Evolutionary conservation across 352 stramenopile species (phyloP).

Genomic region (Pythium dissotocum): DNA sequence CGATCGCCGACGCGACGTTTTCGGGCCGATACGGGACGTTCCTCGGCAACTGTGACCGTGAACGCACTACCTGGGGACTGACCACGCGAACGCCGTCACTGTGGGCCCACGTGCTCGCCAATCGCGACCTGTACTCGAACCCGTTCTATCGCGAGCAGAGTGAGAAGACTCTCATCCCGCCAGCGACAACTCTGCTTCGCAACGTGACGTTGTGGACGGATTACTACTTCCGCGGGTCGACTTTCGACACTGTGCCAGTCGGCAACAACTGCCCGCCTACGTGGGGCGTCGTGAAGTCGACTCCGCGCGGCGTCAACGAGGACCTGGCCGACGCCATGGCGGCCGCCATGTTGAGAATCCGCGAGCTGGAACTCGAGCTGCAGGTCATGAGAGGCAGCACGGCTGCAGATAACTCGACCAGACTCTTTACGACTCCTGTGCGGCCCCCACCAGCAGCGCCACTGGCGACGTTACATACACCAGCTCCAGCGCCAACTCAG

Average conservation of each 20-base stretch:
- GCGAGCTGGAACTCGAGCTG: conserved; percentile 56
- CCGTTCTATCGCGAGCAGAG: conserved; percentile 67
- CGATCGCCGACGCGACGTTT: conserved; percentile 70
- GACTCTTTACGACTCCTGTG: neutral
- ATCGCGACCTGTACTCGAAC: conserved; percentile 54
- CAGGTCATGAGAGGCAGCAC: conserved; percentile 1
- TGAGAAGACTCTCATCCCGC: conserved; percentile 55
- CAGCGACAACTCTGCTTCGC: conserved; percentile 52
- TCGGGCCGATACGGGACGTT: conserved; percentile 86
- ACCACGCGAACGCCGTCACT: conserved; percentile 66
- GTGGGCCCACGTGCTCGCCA: conserved; percentile 57
- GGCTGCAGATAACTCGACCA: neutral
- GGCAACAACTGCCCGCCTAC: conserved; percentile 51
- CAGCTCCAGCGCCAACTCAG: neutral
- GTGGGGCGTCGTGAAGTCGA: conserved; percentile 29
- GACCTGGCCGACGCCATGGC: conserved; percentile 64
- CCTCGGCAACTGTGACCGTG: conserved; percentile 85
- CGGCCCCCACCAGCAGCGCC: neutral
- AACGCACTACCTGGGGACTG: conserved; percentile 55
- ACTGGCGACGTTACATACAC: neutral
- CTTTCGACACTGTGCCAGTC: conserved; percentile 38
- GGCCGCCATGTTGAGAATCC: conserved; percentile 49
- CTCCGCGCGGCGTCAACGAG: conserved; percentile 35
- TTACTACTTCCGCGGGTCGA: conserved; percentile 72
- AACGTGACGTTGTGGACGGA: conserved; percentile 81